Evolutionary conservation across 176 grass and related monocot genomes (phyloP).

Genomic region (Triticum turgidum): DNA sequence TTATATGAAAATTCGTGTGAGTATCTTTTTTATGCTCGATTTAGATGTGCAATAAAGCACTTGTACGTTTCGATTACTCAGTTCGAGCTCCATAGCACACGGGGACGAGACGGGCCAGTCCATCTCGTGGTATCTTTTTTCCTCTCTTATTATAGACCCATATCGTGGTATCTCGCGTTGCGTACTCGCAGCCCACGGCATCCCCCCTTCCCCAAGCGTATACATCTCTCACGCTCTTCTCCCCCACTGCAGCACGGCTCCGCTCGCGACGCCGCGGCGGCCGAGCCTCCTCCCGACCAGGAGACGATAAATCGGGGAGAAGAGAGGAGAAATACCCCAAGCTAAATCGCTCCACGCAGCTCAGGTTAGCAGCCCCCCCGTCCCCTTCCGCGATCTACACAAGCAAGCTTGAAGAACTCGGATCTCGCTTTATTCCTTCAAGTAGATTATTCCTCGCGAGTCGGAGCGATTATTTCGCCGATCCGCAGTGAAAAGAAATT

Average conservation of each 20-base stretch:
- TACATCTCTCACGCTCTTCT: not conserved
- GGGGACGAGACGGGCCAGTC: not conserved
- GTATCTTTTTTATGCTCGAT: too few species aligned
- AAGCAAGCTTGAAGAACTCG: not conserved
- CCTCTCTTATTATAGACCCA: not conserved
- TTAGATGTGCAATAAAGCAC: too few species aligned
- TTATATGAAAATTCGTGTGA: too few species aligned
- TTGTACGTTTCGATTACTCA: too few species aligned
- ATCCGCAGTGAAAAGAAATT: not conserved
- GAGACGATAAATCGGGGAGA: conserved; percentile 50
- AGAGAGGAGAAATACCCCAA: not conserved
- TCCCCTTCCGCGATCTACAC: not conserved
- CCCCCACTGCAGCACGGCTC: not conserved
- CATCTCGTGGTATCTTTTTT: not conserved
- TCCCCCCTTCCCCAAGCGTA: not conserved
- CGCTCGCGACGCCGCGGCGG: conserved; percentile 34
- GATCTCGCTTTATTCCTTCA: conserved; percentile 21
- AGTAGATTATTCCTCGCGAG: not conserved
- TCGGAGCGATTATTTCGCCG: not conserved
- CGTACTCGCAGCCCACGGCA: not conserved
- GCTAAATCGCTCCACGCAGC: not conserved
- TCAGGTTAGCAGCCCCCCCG: conserved; percentile 31
- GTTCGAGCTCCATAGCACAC: too few species aligned
- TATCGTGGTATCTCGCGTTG: conserved; percentile 46
- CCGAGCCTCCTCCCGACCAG: not conserved